phyloP scores from a whole-genome alignment of 2,329 filamentous ascomycete species.

The Basipetospora chlamydospora region DNA sequence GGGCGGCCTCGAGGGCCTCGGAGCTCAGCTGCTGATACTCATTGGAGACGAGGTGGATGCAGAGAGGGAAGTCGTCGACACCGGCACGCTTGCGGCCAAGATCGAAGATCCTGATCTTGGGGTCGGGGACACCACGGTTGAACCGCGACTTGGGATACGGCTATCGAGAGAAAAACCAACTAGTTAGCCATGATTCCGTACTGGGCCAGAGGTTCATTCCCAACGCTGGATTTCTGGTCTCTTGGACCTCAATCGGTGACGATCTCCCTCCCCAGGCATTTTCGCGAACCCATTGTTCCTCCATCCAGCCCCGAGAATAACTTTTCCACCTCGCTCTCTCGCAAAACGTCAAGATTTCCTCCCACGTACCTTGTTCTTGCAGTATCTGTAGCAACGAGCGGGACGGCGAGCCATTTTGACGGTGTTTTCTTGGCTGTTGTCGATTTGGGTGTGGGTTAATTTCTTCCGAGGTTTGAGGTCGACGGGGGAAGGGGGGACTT shows the following conservation, averaged over 20 bases:
- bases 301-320: no score
- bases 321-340: no score
- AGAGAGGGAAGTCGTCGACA: constrained; percentile 98
- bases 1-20: constrained; percentile 97
- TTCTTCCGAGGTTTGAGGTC: no score
- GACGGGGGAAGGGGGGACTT: no score
- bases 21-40: constrained; percentile 99
- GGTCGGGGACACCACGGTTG: constrained; percentile 94
- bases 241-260: no score
- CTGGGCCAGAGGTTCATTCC: no score
- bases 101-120: constrained; percentile 93
- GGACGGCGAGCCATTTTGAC: constrained; percentile 98
- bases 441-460: constrained; percentile 18
- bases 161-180: constrained; percentile 24
- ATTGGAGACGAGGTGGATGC: constrained; percentile 99
- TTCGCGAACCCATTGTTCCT: no score
- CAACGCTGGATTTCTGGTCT: no score
- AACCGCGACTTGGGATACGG: constrained; percentile 99
- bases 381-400: constrained; percentile 99
- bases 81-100: constrained; percentile 95
- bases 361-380: constrained; percentile 96
- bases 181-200: constrained; percentile 11
- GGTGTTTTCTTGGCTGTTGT: constrained; percentile 29
- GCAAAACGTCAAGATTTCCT: no score
- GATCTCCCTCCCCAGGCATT: no score